Base-by-base conservation (phyloP, 23 red algal genomes). In the Gracilaria caudata region DNA sequence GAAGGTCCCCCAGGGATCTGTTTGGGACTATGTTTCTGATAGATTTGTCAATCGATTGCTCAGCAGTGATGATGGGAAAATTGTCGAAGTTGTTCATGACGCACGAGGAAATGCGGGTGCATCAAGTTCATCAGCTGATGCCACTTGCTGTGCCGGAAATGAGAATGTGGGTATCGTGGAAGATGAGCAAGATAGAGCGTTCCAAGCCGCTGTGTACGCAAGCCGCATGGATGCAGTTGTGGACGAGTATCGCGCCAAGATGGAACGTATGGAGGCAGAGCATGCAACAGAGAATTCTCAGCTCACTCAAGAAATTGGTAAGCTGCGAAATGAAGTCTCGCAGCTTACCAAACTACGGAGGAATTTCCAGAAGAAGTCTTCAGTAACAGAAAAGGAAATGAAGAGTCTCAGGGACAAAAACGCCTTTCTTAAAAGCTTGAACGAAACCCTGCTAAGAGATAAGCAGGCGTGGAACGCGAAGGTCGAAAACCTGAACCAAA, bases 1-100 rank as follows among this genome's bases (percentile, higher is more conserved):
- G 16, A 83, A 84, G 26, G 33, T 96, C 23, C 59, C 92, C 35
- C 68, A 80, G 3, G 90, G 94, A n/a, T 74, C 78, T 54, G 94
- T 97, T 23, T 97, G 94, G 94, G 94, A 97, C 75, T 97, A 97
- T 39, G 90, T 92, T 0, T 90, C 88, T 13, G 94, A 93, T 21
- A 68, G 86, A 47, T 97, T 93, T 97, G 94, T 97, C 28, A 90
- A 93, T 77, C 78, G 94, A 51, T 80, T 97, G 64, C 39, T 97
- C 16, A 76, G 84, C 14, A 87, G 91, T 77, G 78, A 82, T 23
- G 94, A 96, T 58, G 94, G 94, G 0, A 97, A 97, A 59, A 39
- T 94, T 55, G 90, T 94, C 29, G 90, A 94, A 49, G 70, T 93
- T 6, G 60, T 78, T 13, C 54, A 64, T 16, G 82, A 74, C 21